Conservation (phyloP, 495 filamentous ascomycete species). For the Aspergillus ostianus region DNA sequence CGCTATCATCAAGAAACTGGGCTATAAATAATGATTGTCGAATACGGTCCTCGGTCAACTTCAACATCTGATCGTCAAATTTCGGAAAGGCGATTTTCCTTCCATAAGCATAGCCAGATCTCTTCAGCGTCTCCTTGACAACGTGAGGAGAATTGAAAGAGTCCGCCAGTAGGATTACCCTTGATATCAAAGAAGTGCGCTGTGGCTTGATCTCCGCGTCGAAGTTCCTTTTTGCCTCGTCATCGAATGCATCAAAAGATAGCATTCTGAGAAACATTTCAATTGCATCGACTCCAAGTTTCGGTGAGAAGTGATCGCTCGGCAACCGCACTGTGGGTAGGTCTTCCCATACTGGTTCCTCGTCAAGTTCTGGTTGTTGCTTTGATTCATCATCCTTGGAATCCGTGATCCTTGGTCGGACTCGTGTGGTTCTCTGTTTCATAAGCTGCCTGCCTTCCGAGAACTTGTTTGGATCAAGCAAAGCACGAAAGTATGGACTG, state of each 20-base stretch:
- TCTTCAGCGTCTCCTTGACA: constrained; percentile 20
- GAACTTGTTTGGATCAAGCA: constrained; percentile 50
- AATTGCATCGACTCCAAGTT: constrained; percentile 35
- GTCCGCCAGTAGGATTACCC: constrained; percentile 38
- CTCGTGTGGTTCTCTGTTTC: constrained; percentile 21
- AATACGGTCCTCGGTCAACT: constrained; percentile 40
- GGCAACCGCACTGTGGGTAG: constrained; percentile 34
- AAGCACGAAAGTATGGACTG: constrained; percentile 45
- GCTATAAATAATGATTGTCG: constrained; percentile 41
- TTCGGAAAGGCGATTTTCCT: constrained; percentile 26
- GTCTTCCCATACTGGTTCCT: neutral
- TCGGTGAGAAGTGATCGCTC: constrained; percentile 17
- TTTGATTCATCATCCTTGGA: neutral
- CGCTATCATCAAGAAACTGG: constrained; percentile 23
- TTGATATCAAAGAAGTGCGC: constrained; percentile 31
- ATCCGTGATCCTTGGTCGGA: neutral
- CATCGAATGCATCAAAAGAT: constrained; percentile 27
- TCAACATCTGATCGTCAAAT: constrained; percentile 29
- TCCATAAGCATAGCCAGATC: constrained; percentile 29
- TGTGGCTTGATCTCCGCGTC: constrained; percentile 26
- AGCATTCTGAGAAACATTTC: constrained; percentile 40
- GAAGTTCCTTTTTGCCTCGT: constrained; percentile 22
- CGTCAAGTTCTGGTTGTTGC: neutral
- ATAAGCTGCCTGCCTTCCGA: constrained; percentile 40
- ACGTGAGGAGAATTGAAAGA: constrained; percentile 33